Conservation (phyloP, 2,329 filamentous ascomycete species). For the Trichoderma polysporum region DNA sequence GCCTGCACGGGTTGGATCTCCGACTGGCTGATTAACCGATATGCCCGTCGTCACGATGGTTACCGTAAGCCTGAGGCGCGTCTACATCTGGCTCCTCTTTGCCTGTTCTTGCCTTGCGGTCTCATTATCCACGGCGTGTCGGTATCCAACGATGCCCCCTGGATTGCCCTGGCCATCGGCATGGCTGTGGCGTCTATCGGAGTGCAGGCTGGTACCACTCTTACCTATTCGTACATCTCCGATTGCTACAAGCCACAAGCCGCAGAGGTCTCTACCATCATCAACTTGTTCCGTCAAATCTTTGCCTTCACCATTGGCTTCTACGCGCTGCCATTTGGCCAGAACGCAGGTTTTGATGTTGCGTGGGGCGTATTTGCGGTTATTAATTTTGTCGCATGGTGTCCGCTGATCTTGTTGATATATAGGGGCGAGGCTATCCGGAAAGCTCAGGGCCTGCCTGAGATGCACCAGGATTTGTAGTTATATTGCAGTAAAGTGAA, state of each 20-base stretch:
- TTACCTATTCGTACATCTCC: conserved; percentile 13
- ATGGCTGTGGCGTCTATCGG: conserved; percentile 11
- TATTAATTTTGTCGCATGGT: conserved; percentile 3
- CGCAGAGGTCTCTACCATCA: conserved; percentile 10
- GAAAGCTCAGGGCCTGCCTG: conserved; percentile 3
- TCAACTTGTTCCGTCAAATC: conserved; percentile 12
- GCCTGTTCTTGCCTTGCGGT: neutral
- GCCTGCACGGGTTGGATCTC: conserved; percentile 15
- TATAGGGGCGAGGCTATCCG: neutral
- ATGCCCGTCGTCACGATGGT: conserved; percentile 7
- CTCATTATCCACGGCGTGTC: conserved; percentile 15
- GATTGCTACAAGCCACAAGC: conserved; percentile 17
- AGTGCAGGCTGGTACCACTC: conserved; percentile 9
- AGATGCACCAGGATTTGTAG: conserved; percentile 14
- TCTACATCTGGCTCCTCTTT: neutral
- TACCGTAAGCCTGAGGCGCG: conserved; percentile 10
- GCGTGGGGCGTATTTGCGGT: conserved; percentile 13
- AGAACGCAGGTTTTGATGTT: neutral
- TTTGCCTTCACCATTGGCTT: conserved; percentile 16
- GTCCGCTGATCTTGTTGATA: neutral
- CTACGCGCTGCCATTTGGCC: conserved; percentile 6
- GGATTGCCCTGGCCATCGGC: conserved; percentile 13
- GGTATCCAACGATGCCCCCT: neutral
- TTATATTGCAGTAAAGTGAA: neutral
- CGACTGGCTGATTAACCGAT: conserved; percentile 14